These are phyloP conservation scores for Aotearoamyces nothofagi DNA, from an alignment of 2,329 filamentous ascomycete genomes.

Conservation along the genomic window DNA sequence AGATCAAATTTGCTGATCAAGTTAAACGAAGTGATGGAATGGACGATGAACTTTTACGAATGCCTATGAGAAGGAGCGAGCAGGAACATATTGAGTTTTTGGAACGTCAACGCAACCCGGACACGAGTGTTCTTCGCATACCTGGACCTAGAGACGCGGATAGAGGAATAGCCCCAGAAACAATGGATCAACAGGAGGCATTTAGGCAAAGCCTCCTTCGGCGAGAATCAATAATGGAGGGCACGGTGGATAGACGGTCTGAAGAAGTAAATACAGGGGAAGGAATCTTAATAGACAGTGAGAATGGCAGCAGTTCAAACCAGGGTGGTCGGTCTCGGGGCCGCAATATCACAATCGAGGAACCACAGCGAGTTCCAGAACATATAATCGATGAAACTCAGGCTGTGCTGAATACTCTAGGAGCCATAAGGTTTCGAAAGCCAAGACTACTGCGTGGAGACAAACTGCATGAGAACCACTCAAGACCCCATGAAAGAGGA, in stretches of 20 bases:
- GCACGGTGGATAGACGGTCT: too few relatives aligned
- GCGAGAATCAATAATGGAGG: too few relatives aligned
- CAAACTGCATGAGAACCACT: slow-evolving; percentile 18
- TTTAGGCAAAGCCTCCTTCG: slow-evolving; percentile 11
- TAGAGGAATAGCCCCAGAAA: slow-evolving; percentile 56
- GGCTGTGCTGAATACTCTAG: slow-evolving; percentile 10
- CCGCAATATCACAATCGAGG: slow-evolving; percentile 17
- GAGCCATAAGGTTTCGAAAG: slow-evolving; percentile 26
- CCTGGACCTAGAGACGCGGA: slow-evolving; percentile 87
- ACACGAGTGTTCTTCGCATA: slow-evolving; percentile 67
- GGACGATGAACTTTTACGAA: slow-evolving; percentile 30
- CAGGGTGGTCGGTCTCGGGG: too few relatives aligned
- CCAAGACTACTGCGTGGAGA: slow-evolving; percentile 24
- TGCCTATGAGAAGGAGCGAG: slow-evolving; percentile 38
- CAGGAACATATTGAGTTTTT: slow-evolving; percentile 82
- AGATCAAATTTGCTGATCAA: slow-evolving; percentile 51
- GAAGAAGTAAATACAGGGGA: too few relatives aligned
- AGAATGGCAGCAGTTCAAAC: background rate
- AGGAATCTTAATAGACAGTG: background rate
- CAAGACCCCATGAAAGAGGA: slow-evolving; percentile 7
- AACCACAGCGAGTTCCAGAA: slow-evolving; percentile 10
- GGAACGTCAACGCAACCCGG: slow-evolving; percentile 63
- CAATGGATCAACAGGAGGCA: slow-evolving; percentile 25
- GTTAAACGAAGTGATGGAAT: slow-evolving; percentile 44
- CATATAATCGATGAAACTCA: slow-evolving; percentile 16